These are phyloP conservation scores for Penicillium sp. DNA, from an alignment of 2,329 filamentous ascomycete genomes.

Conservation along the genomic window DNA sequence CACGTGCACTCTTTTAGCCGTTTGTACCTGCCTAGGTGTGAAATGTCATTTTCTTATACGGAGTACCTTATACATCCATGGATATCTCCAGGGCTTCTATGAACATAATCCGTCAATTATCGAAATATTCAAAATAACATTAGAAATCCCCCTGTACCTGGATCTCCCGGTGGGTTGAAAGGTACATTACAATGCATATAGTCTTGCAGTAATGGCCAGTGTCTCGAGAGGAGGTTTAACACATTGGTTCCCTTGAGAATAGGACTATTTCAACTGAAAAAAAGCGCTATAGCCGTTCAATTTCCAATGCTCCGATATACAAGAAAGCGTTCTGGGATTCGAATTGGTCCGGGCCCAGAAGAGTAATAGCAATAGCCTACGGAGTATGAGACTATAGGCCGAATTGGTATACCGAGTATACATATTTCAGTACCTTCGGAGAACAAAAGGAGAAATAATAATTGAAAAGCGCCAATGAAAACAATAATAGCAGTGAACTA, in stretches of 20 bases:
- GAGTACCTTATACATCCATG: neutral
- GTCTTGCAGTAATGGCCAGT: neutral
- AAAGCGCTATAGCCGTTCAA: neutral
- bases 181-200: neutral
- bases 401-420: neutral
- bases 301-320: constrained; percentile 1
- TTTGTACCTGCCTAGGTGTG: neutral
- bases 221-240: neutral
- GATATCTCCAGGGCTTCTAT: no score
- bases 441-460: neutral
- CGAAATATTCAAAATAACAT: neutral
- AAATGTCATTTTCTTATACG: neutral
- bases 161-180: neutral
- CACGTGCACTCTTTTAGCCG: neutral
- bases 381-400: neutral
- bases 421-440: neutral
- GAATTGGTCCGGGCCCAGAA: constrained; percentile 1
- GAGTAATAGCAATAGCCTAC: constrained; percentile 5
- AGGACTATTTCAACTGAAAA: neutral
- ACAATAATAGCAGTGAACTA: neutral
- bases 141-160: no score
- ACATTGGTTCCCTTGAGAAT: neutral
- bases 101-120: no score
- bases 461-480: neutral
- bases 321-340: neutral